A percentile compares a stretch with the other conserved stretches of the same genome.
phyloP scores from a whole-genome alignment of 2,329 filamentous ascomycete species.

The Paraphaeosphaeria minitans region DNA sequence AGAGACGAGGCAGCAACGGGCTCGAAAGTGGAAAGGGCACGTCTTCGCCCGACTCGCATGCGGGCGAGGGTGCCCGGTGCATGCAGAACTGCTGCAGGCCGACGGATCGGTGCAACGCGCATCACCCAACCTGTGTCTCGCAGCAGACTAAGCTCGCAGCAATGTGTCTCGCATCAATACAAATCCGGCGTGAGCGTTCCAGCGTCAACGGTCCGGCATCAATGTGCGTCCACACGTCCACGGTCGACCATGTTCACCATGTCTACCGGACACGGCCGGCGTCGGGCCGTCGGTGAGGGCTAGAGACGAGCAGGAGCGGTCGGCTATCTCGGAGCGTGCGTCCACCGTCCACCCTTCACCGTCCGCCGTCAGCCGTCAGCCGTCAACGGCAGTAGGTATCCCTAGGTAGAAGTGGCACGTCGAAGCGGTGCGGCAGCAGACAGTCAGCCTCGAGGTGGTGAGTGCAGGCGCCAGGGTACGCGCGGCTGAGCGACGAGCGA shows the following conservation, averaged over 20 bases:
- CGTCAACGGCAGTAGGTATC: too few relatives aligned
- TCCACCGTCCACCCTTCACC: too few relatives aligned
- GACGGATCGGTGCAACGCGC: constrained; percentile 1
- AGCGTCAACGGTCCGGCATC: too few relatives aligned
- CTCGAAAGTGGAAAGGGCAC: not conserved
- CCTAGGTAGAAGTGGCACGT: too few relatives aligned
- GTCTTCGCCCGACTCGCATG: constrained; percentile 4
- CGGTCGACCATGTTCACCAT: too few relatives aligned
- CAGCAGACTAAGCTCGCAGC: too few relatives aligned
- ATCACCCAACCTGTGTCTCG: not conserved
- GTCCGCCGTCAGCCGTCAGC: too few relatives aligned
- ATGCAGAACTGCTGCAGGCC: constrained; percentile 1
- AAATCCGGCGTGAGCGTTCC: too few relatives aligned
- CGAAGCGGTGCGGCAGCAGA: not conserved
- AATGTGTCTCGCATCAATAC: too few relatives aligned
- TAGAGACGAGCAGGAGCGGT: not conserved
- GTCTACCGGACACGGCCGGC: too few relatives aligned
- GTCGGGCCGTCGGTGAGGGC: not conserved
- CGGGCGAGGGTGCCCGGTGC: not conserved
- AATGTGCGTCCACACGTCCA: too few relatives aligned
- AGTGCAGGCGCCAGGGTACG: not conserved
- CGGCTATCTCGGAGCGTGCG: not conserved
- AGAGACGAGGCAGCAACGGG: constrained; percentile 3
- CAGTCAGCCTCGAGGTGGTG: too few relatives aligned
- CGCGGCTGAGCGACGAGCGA: not conserved